Evolutionary conservation across 1,284 basidiomycete species (phyloP), one percentile per base, ranked within the genome.

Genomic region (Cryptococcus sp.): DNA sequence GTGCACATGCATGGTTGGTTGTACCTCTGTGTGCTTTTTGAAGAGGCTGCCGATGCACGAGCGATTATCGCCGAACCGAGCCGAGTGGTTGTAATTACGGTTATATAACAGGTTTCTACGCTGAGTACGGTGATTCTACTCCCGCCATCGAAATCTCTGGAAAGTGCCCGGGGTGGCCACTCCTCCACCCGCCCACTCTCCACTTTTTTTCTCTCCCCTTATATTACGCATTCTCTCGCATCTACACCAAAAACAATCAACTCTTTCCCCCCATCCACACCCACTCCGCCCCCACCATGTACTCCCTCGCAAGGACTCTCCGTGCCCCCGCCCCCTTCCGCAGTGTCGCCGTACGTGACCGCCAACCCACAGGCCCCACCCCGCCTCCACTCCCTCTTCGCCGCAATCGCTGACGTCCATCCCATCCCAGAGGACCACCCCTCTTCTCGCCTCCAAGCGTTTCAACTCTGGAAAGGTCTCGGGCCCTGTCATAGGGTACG

Each of bases 381-480:
- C 3, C 4, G 18, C 24, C 9, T 36, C 44, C 18, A 40, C 44
- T 24, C 24, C 33, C 3, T 16, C 33, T 46, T 37, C 16, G 15
- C 35, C 47, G 39, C 37, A 40, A 55, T 45, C 46, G 20, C 49
- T 55, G 53, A 48, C 53, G 49, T 35, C 21, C 35, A 44, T n/a
- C 16, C 35, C 21, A 40, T 23, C 23, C 11, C 61, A 73, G 71
- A 65, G 68, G 53, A 62, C 69, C 24, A 55, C 70, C 35, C 66
- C 70, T 35, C 55, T 69, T 48, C 58, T 74, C 45, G 64, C 67
- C 48, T 64, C 69, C 40, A 72, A 72, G 59, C 74, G 78, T 57
- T 76, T 69, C 68, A 79, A 79, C 77, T 77, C 75, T 55, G 75
- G 76, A 61, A 80, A 80, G 70, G 78, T 80, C 52, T 66, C 68